Conservation (phyloP, 805 yeast species). For the Candida silvatica region DNA sequence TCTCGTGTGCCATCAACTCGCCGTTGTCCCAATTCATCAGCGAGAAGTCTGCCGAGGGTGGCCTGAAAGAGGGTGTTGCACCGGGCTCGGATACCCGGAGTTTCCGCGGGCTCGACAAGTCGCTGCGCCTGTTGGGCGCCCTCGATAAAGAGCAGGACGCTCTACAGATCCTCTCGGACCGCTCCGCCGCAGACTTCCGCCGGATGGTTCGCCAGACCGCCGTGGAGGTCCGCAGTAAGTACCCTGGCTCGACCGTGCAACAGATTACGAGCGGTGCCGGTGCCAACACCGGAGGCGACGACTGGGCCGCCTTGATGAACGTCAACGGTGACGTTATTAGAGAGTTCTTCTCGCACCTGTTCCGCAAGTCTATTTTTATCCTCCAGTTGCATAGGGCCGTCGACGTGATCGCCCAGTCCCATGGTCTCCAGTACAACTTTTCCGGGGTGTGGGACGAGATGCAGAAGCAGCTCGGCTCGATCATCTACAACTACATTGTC, state of each 20-base stretch:
- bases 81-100: conserved; percentile 17
- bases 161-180: conserved; percentile 41
- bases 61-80: conserved; percentile 10
- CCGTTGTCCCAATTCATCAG: conserved; percentile 28
- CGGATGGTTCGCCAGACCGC: conserved; percentile 52
- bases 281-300: conserved; percentile 22
- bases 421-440: conserved; percentile 15
- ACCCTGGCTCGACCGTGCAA: conserved; percentile 26
- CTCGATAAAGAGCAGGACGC: conserved; percentile 55
- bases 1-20: conserved; percentile 21
- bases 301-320: conserved; percentile 30
- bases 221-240: conserved; percentile 54
- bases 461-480: conserved; percentile 30
- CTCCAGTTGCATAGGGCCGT: conserved; percentile 66
- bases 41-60: conserved; percentile 11
- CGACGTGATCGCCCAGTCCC: conserved; percentile 39
- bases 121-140: conserved; percentile 24
- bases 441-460: conserved; percentile 34
- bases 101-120: conserved; percentile 14
- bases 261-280: conserved; percentile 9
- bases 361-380: conserved; percentile 50
- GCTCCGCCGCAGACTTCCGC: conserved; percentile 55
- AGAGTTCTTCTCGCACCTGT: conserved; percentile 66
- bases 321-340: conserved; percentile 38
- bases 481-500: conserved; percentile 30